These are phyloP conservation scores for Purpureocillium lavendulum DNA, from an alignment of 2,329 filamentous ascomycete species.

Conservation along the genomic window DNA sequence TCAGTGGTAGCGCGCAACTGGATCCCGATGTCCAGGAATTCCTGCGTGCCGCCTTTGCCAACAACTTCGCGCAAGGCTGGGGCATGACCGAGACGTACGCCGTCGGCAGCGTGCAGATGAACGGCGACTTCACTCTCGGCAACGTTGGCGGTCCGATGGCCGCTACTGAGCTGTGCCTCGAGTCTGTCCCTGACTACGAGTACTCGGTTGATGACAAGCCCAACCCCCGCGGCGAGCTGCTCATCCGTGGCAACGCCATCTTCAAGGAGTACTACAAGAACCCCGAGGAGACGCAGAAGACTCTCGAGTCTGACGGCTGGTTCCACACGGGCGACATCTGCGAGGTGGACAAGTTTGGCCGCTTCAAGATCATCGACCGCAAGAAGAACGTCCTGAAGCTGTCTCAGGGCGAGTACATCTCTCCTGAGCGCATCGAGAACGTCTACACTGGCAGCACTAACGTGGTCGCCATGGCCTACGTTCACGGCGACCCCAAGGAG, in stretches of 20 bases:
- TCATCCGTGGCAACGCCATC: constrained; percentile 70
- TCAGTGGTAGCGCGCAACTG: constrained; percentile 84
- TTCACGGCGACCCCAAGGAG: constrained; percentile 83
- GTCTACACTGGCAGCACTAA: constrained; percentile 77
- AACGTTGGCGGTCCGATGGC: constrained; percentile 72
- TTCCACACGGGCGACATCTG: constrained; percentile 94
- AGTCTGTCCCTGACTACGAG: constrained; percentile 89
- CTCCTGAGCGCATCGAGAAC: constrained; percentile 94
- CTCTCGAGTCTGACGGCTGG: constrained; percentile 84
- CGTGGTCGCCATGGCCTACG: constrained; percentile 72
- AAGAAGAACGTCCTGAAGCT: constrained; percentile 99
- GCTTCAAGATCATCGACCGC: constrained; percentile 89
- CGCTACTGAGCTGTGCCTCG: constrained; percentile 66
- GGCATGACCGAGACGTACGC: constrained; percentile 93
- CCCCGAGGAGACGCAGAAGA: constrained; percentile 74
- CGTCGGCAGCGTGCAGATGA: constrained; percentile 59
- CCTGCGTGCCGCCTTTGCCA: constrained; percentile 73
- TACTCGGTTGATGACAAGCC: constrained; percentile 85
- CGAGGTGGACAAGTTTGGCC: constrained; percentile 73
- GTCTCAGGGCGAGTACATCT: constrained; percentile 95
- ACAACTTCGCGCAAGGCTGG: constrained; percentile 78
- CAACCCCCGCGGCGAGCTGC: constrained; percentile 79
- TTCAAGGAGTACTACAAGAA: constrained; percentile 91
- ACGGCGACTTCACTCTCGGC: constrained; percentile 64
- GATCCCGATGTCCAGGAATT: constrained; percentile 85